Base-by-base conservation (phyloP, 2,329 filamentous ascomycete species). In the Stagonosporopsis rhizophila region DNA sequence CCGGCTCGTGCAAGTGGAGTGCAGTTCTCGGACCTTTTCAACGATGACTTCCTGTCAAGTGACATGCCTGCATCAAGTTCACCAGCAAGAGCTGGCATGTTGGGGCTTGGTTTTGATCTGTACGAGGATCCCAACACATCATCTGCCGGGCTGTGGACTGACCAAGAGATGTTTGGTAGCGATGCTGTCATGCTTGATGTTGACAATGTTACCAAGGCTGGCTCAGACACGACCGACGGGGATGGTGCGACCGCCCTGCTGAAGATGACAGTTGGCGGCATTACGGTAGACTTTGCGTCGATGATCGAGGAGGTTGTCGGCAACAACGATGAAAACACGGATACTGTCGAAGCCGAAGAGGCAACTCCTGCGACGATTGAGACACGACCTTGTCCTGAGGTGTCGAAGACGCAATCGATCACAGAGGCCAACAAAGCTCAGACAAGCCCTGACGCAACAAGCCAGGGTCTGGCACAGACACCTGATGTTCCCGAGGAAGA, bases 241-340 rank as follows among this genome's bases (percentile, higher is more conserved):
- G 27, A 32, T 35, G 55, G 61, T 20, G 41, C 45, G 0, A 46
- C 63, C 20, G 39, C 59, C 4, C 44, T 65, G 25, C 59, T 67
- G 11, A 71, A 72, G 57, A 71, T 70, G 58, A 64, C 64, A 17
- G 64, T 68, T 15, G 64, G 67, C 37, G 69, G 67, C 6, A 64
- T 72, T 47, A 71, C 64, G 25, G 65, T 72, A 6, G 73, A 77
- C 27, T 71, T 77, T 47, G 66, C 69, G 14, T 69, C 68, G 14
- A 74, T 77, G 66, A 75, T 77, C 41, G 72, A 75, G 41, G 69
- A 72, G 47, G 73, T 75, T 5, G 71, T 69, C n/a, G 61, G 62
- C n/a, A 60, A 62, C 39, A 65, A 66, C 25, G 55, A 62, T 22
- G 59, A 45, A n/a, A 58, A 59, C 20, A 6, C 39, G 15, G 40